Base-by-base conservation (phyloP, 495 filamentous ascomycete species). In the Aspergillus saccharolyticus region DNA sequence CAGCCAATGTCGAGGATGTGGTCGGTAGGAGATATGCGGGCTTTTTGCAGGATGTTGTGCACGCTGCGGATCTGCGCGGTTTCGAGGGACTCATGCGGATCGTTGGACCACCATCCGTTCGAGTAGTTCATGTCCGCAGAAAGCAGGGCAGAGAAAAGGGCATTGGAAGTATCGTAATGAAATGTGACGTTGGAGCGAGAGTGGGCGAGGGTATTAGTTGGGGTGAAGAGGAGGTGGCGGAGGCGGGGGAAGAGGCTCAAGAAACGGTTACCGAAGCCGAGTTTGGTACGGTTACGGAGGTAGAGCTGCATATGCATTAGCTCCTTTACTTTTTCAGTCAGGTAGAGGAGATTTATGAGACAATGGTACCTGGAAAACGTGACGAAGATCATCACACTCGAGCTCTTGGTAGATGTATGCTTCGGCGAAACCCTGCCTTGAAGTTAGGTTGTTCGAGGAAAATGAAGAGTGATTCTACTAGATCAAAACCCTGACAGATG, bases 161-260 rank as follows among this genome's bases (percentile, higher is more conserved):
- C 79, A 66, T 90, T 89, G 60, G 82, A 84, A 54, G 89, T 87
- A 66, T 90, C 86, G 61, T 89, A 89, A 56, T 90, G 87, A n/a
- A 84, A 82, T 1, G 77, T 74, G 46, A 86, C 79, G 59, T 89
- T 88, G 51, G 86, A 68, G 15, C 82, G 80, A 1, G 87, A 77
- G 54, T 86, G 86, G 6, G 78, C 74, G 20, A 88, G 68, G 18
- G 82, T 87, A 63, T 90, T 90, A 7, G 78, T 83, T 20, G 74
- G 76, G 49, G 81, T 78, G 15, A 79, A 75, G 33, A 39, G 33
- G 73, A 51, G 47, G 42, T 50, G 45, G 21, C 47, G 14, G 22
- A 56, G 7, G 18, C 47, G 43, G 18, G 43, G 53, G 12, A 53
- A 43, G 51, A 52, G 18, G 19, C 30, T 42, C 7, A 65, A 47